Conservation (phyloP, 139 green algal species). For the Desmodesmus armatus region DNA sequence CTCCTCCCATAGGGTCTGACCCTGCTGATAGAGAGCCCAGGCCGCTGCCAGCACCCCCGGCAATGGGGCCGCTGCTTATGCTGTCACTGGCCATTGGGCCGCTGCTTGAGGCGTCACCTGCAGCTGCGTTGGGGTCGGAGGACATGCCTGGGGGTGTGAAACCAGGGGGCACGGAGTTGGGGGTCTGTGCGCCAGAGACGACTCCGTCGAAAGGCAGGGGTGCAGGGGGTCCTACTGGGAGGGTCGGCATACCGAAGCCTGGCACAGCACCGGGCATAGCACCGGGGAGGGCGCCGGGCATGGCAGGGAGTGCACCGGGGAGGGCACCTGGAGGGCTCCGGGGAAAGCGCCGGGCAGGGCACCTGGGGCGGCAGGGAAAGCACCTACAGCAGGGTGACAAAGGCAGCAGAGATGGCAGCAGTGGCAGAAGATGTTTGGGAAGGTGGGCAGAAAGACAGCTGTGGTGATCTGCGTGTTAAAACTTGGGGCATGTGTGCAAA, state of each 20-base stretch:
- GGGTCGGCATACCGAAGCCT: background rate
- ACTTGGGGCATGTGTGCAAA: too few species aligned
- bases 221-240: background rate
- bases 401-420: too few species aligned
- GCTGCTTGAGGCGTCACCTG: background rate
- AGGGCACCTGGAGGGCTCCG: background rate
- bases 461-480: too few species aligned
- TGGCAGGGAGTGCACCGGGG: background rate
- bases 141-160: slow-evolving; percentile 9
- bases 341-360: too few species aligned
- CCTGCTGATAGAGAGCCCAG: background rate
- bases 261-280: background rate
- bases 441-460: too few species aligned
- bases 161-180: background rate
- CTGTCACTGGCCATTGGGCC: background rate
- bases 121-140: slow-evolving; percentile 22
- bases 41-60: background rate
- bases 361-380: too few species aligned
- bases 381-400: too few species aligned
- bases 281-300: background rate
- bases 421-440: too few species aligned
- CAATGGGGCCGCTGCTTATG: background rate
- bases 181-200: background rate
- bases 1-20: background rate
- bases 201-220: slow-evolving; percentile 6